Percentiles rank a stretch among this genome's conserved stretches.
Conservation (phyloP, 306 rosid species). For the Cucumis melo region DNA sequence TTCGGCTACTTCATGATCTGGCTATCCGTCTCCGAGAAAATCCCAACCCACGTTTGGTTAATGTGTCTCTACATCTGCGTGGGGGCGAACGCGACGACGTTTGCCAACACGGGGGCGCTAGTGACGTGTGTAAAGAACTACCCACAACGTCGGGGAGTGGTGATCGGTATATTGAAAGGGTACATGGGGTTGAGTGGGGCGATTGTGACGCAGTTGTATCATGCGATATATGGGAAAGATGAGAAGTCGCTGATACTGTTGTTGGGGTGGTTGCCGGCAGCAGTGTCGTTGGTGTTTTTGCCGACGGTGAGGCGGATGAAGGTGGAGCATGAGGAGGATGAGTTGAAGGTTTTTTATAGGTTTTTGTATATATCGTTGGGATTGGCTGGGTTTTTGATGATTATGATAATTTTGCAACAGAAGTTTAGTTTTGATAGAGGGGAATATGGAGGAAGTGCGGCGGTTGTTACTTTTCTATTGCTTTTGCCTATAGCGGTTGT, state of each 20-base stretch:
- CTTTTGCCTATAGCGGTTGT: constrained; percentile 47
- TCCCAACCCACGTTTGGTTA: constrained; percentile 39
- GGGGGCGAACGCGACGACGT: constrained; percentile 59
- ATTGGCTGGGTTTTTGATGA: constrained; percentile 45
- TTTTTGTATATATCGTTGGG: constrained; percentile 45
- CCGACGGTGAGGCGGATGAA: constrained; percentile 36
- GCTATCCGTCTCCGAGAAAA: constrained; percentile 31
- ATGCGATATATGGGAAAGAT: constrained; percentile 41
- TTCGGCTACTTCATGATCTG: constrained; percentile 77
- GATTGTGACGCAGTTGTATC: constrained; percentile 48
- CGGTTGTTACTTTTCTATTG: constrained; percentile 29
- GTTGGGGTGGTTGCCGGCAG: constrained; percentile 64
- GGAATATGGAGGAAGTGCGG: constrained; percentile 36
- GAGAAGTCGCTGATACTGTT: constrained; percentile 35
- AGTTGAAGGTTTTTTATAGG: constrained; percentile 40
- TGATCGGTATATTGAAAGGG: constrained; percentile 51
- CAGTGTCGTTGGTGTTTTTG: constrained; percentile 36
- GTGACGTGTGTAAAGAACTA: constrained; percentile 70
- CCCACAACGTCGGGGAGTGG: constrained; percentile 47
- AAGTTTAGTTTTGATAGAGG: constrained; percentile 17
- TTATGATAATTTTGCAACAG: constrained; percentile 37
- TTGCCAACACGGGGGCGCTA: constrained; percentile 58
- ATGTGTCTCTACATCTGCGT: constrained; percentile 57
- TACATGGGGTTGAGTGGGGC: constrained; percentile 67
- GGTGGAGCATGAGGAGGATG: constrained; percentile 22